Conservation (phyloP, 148 eudicot species). For the Polygonum maritimum region DNA sequence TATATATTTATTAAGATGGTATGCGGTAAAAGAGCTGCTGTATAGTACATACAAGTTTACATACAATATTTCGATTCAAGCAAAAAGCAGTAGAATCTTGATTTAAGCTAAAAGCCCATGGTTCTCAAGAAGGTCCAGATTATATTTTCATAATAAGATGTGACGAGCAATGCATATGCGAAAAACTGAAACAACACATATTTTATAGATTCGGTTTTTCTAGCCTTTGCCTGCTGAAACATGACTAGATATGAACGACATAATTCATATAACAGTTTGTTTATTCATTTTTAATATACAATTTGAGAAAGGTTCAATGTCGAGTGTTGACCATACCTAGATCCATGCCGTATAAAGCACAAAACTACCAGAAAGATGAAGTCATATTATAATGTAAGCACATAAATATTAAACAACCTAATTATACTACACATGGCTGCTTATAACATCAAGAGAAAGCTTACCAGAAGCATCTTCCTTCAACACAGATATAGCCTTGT, state of each 20-base stretch:
- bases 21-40: background rate
- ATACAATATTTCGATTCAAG: background rate
- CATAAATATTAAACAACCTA: background rate
- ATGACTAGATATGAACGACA: background rate
- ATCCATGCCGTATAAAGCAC: background rate
- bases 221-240: background rate
- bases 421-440: background rate
- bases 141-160: background rate
- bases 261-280: background rate
- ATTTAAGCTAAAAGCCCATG: background rate
- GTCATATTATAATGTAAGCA: background rate
- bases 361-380: background rate
- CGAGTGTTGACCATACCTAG: background rate
- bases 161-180: background rate
- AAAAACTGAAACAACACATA: background rate
- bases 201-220: background rate
- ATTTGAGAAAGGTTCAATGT: background rate
- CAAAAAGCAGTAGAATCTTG: background rate
- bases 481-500: constrained; percentile 54
- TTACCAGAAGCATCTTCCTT: constrained; percentile 32
- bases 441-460: background rate
- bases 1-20: background rate
- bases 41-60: background rate
- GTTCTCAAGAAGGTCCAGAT: background rate
- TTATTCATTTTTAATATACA: background rate